Conservation (phyloP, 768 basidiomycete genomes). For the Naganishia kalamii region DNA sequence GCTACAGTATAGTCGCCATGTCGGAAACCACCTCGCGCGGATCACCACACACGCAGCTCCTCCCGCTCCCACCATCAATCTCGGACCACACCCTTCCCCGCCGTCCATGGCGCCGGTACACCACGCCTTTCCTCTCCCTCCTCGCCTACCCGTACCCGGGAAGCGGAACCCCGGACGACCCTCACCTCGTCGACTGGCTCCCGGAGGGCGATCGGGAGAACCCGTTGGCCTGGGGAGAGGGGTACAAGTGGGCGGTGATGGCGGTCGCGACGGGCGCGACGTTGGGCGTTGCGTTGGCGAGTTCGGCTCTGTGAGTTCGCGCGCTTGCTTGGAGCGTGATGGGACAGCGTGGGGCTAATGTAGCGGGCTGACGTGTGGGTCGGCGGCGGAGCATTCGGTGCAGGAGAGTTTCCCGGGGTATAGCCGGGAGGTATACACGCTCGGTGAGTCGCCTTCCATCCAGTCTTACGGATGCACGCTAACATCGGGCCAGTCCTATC, state of each 20-base stretch:
- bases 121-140: conserved; percentile 35
- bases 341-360: background rate
- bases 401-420: conserved; percentile 22
- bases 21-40: no score
- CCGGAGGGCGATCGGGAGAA: conserved; percentile 36
- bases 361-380: background rate
- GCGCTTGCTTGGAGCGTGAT: background rate
- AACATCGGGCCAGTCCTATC: background rate
- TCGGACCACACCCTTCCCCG: conserved; percentile 30
- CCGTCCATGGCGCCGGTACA: conserved; percentile 34
- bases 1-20: no score
- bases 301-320: conserved; percentile 29
- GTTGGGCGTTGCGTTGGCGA: conserved; percentile 40
- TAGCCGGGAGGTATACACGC: conserved; percentile 23
- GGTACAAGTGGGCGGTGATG: conserved; percentile 39
- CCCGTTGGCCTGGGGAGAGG: conserved; percentile 33
- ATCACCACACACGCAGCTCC: no score
- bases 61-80: no score
- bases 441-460: conserved; percentile 8
- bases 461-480: background rate
- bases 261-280: conserved; percentile 33
- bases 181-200: conserved; percentile 45
- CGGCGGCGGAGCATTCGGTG: conserved; percentile 19
- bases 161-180: conserved; percentile 36
- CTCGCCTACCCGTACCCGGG: conserved; percentile 36